Conservation (phyloP, 805 yeast species). For the Metschnikowia gelsemii region DNA sequence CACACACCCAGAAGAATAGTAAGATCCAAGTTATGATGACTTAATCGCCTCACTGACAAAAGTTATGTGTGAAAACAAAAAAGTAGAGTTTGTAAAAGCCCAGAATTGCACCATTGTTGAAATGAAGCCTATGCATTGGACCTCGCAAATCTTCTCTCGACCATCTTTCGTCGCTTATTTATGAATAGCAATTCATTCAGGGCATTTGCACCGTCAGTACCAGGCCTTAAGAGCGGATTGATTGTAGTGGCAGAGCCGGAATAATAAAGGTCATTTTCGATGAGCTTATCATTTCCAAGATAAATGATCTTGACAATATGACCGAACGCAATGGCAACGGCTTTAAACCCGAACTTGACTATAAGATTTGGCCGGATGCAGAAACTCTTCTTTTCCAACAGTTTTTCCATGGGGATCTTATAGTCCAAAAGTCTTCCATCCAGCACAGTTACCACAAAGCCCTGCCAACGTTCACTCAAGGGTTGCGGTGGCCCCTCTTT, state of each 20-base stretch:
- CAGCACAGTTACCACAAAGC: constrained; percentile 69
- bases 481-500: not conserved
- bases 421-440: constrained; percentile 61
- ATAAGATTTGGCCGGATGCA: constrained; percentile 53
- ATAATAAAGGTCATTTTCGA: constrained; percentile 56
- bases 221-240: constrained; percentile 17
- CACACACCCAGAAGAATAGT: too few relatives aligned
- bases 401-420: constrained; percentile 50
- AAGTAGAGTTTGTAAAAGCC: too few relatives aligned
- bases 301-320: constrained; percentile 69
- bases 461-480: constrained; percentile 56
- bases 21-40: too few relatives aligned
- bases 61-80: too few relatives aligned
- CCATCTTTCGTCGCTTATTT: constrained; percentile 45
- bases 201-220: constrained; percentile 18
- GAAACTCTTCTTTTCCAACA: constrained; percentile 29
- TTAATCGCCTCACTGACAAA: too few relatives aligned
- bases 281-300: constrained; percentile 71
- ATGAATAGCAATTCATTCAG: constrained; percentile 52
- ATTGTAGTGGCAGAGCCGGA: constrained; percentile 36
- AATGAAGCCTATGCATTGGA: not conserved
- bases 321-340: constrained; percentile 74
- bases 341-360: constrained; percentile 71
- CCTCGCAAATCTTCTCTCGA: constrained; percentile 9
- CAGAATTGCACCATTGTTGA: too few relatives aligned